Conservation (phyloP, 192 early-diverging fungal species). For the Spinellus fusiger region DNA sequence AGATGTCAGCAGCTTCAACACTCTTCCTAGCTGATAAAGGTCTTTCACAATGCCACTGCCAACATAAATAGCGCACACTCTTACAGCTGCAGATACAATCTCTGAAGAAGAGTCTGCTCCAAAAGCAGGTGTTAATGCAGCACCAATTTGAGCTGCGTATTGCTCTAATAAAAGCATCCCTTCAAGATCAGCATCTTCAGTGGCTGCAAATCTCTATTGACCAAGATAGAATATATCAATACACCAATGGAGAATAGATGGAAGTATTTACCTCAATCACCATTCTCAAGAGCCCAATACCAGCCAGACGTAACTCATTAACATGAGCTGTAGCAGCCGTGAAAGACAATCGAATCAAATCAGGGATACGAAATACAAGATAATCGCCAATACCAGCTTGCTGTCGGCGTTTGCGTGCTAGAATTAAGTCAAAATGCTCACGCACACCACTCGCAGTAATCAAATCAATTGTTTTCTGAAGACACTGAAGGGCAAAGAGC, state of each 20-base stretch:
- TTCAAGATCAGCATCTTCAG: slow-evolving; percentile 86
- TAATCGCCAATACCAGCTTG: slow-evolving; percentile 56
- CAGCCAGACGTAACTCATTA: slow-evolving; percentile 67
- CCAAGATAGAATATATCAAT: background rate
- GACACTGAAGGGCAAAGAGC: slow-evolving; percentile 69
- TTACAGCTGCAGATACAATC: slow-evolving; percentile 67
- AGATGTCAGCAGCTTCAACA: slow-evolving; percentile 64
- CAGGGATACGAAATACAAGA: slow-evolving; percentile 70
- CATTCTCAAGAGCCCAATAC: slow-evolving; percentile 72
- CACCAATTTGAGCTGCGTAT: slow-evolving; percentile 90
- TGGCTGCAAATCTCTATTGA: slow-evolving; percentile 50
- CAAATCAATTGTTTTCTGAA: slow-evolving; percentile 59
- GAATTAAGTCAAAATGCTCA: slow-evolving; percentile 65
- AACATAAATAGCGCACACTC: slow-evolving; percentile 77
- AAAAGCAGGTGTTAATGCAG: slow-evolving; percentile 87
- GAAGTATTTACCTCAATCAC: slow-evolving; percentile 53
- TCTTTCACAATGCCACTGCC: slow-evolving; percentile 86
- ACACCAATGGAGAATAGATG: background rate
- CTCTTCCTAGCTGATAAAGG: slow-evolving; percentile 60
- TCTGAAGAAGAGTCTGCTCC: slow-evolving; percentile 68
- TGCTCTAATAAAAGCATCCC: slow-evolving; percentile 81
- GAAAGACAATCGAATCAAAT: slow-evolving; percentile 88
- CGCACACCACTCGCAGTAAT: slow-evolving; percentile 46
- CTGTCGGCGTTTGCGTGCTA: slow-evolving; percentile 50
- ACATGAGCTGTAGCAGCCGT: slow-evolving; percentile 77